Conservation (phyloP, 1,284 basidiomycete species). For the Malassezia arunalokei region DNA sequence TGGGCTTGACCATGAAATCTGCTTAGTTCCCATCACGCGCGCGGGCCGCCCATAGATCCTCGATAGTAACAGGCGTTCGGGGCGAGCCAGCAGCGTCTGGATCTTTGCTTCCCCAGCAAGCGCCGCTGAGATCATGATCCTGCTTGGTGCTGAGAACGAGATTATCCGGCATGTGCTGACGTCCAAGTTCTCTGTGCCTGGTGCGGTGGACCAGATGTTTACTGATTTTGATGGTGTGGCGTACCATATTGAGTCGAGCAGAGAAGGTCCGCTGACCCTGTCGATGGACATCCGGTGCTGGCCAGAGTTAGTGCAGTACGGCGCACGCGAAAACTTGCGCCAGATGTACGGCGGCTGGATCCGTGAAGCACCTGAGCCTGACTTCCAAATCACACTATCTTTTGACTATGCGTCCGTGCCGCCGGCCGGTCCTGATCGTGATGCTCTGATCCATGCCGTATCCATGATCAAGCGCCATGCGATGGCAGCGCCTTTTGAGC, state of each 20-base stretch:
- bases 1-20: neutral
- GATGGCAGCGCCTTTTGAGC: constrained; percentile 85
- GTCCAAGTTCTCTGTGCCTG: constrained; percentile 82
- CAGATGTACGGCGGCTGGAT: constrained; percentile 72
- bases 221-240: constrained; percentile 96
- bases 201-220: constrained; percentile 81
- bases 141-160: constrained; percentile 49
- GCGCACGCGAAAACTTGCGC: constrained; percentile 66
- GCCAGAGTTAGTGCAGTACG: constrained; percentile 78
- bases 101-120: neutral
- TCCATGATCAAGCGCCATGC: constrained; percentile 85
- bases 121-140: constrained; percentile 30
- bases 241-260: constrained; percentile 76
- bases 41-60: constrained; percentile 9
- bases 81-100: neutral
- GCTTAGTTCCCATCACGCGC: neutral
- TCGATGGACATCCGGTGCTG: constrained; percentile 94
- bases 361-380: constrained; percentile 56
- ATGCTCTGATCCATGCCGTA: constrained; percentile 63
- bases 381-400: constrained; percentile 75
- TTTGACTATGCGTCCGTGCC: constrained; percentile 80
- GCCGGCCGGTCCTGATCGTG: constrained; percentile 52
- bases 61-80: neutral
- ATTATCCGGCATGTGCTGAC: constrained; percentile 81
- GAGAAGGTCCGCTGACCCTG: constrained; percentile 59